Evolutionary conservation across 257 asterid genomes (phyloP), one percentile per base, ranked within the genome.

Genomic region (Leonotis leonurus): DNA sequence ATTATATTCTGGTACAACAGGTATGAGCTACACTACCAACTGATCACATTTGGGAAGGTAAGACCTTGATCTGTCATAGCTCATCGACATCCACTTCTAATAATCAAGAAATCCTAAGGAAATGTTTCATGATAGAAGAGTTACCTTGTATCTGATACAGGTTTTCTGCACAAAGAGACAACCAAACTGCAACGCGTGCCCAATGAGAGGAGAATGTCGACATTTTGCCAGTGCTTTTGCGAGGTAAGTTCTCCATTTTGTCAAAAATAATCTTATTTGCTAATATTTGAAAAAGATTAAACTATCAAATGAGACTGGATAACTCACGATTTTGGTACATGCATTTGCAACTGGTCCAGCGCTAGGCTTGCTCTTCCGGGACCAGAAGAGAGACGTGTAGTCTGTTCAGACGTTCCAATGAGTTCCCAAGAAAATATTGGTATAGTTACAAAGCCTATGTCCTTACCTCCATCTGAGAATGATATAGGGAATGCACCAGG

Each of bases 191-290:
- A 88, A 90, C 29, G 96, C 86, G 5, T 90, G 98, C 68, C 97
- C 98, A 61, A 68, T 90, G 94, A 80, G 87, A 75, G 86, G 77
- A 35, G 96, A 90, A 54, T 90, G 98, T 78, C 82, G 98, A 70
- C 98, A 90, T 69, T 90, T 85, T 27, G 98, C 98, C 22, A 90
- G 96, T 58, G 91, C 98, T 58, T 90, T 77, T 65, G 96, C 98
- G 50, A 90, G 98, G 98, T 90, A 55, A 73, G 74, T 46, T 54
- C 27, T 68, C 75, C 57, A 39, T 11, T 52, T 21, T 30, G 37
- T 50, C 68, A 33, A 43, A 21, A 30, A 32, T 56, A 30, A 51
- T 65, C 62, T 44, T 50, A 24, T 43, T 66, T 24, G 64, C 56
- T 64, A 64, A 56, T 48, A 55, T 37, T 10, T 45, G 61, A 49